Base-by-base conservation (phyloP, 768 basidiomycete genomes). In the Lactarius hatsudake region DNA sequence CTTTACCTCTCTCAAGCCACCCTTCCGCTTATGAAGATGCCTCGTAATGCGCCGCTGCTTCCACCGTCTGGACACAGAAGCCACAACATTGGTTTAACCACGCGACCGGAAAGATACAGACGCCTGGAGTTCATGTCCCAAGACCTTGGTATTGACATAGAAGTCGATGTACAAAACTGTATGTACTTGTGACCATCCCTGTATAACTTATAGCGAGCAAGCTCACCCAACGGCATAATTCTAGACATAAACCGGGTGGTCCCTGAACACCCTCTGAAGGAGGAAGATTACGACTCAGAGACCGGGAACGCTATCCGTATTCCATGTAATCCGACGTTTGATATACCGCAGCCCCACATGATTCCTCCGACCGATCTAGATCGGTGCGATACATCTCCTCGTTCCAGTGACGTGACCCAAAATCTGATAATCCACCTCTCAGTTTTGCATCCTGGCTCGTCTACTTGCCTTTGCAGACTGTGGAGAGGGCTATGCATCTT, bases 11-110 rank as follows among this genome's bases (percentile, higher is more conserved):
- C 70, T 30, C 55, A 63, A 7, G 64, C 70, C 26, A 59, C n/a
- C 12, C 69, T 71, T 38, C 69, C 69, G 1, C 62, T 62, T 12
- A 62, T 71, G 64, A 65, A 54, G 36, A 48, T 71, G 18, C 59
- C 64, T 53, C 61, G 54, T n/a, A 48, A 51, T 28, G 70, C 61
- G 9, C 70, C 70, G 9, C 38, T 2, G 32, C 53, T 69, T 38
- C 70, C 70, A 43, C 68, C 70, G 15, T 40, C 64, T 8, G 70
- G 70, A 1, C 70, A 71, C 62, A 66, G 65, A 55, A 66, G 63
- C 18, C 70, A 66, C 59, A 68, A 51, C 43, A 56, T 68, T 15
- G 62, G 62, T 12, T 57, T 68, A 18, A 64, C 53, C 9, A 68
- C 67, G 23, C 67, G 67, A 9, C 67, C 67, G 15, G 67, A 68